phyloP scores from a whole-genome alignment of 2,329 filamentous ascomycete species.

The Myrmaecium sp. region DNA sequence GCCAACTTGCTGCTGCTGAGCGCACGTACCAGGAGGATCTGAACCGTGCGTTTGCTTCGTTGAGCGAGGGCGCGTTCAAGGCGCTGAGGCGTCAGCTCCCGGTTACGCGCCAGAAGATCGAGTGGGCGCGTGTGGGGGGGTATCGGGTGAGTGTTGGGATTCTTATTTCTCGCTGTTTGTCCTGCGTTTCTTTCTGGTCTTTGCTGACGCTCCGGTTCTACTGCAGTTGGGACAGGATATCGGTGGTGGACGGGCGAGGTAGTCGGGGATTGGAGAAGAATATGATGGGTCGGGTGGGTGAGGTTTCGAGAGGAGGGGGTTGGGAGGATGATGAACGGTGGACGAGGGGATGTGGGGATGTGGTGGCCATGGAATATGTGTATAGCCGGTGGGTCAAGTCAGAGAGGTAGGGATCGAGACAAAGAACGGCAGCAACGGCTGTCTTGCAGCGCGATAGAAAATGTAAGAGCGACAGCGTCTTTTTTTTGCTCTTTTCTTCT shows the following conservation, averaged over 20 bases:
- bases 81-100: constrained; percentile 78
- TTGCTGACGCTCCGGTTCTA: constrained; percentile 5
- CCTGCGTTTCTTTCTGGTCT: constrained; percentile 29
- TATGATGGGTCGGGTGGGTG: not conserved
- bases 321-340: not conserved
- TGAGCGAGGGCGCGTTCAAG: constrained; percentile 95
- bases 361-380: not conserved
- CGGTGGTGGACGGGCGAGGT: constrained; percentile 28
- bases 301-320: not conserved
- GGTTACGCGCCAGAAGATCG: constrained; percentile 94
- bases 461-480: too few relatives aligned
- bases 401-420: too few relatives aligned
- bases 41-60: constrained; percentile 70
- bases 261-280: constrained; percentile 3
- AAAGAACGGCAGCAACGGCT: too few relatives aligned
- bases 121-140: constrained; percentile 95
- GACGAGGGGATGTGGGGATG: constrained; percentile 1
- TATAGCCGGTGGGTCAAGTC: too few relatives aligned
- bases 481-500: too few relatives aligned
- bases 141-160: constrained; percentile 50
- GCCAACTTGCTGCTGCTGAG: constrained; percentile 63
- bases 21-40: constrained; percentile 93
- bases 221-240: constrained; percentile 31
- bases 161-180: too few relatives aligned
- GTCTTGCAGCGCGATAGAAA: too few relatives aligned